Conservation (phyloP, 768 basidiomycete species). For the Tricholoma flavovirens region DNA sequence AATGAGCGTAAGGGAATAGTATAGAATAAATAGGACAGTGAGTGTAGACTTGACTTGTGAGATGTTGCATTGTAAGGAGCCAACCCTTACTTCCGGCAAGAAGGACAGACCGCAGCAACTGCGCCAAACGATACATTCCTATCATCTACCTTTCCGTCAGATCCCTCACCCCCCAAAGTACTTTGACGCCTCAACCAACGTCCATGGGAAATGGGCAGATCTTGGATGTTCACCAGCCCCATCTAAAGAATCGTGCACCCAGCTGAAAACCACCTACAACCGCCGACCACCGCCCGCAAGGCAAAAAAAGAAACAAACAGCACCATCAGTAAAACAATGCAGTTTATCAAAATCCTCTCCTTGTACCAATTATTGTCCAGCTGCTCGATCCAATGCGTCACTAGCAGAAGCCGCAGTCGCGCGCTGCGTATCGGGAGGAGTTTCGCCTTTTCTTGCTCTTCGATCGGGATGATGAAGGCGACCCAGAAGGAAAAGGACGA, state of each 20-base stretch:
- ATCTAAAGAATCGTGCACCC: constrained; percentile 52
- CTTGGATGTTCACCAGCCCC: too few species aligned
- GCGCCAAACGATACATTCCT: background rate
- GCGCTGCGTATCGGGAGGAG: constrained; percentile 78
- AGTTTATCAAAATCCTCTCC: constrained; percentile 16
- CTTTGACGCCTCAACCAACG: too few species aligned
- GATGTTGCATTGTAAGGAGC: background rate
- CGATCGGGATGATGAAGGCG: constrained; percentile 84
- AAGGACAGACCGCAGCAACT: too few species aligned
- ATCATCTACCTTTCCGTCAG: background rate
- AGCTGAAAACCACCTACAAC: constrained; percentile 67
- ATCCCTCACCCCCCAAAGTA: too few species aligned
- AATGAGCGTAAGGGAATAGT: too few species aligned
- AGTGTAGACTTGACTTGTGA: too few species aligned
- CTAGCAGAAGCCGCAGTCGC: constrained; percentile 72
- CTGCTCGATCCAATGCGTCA: constrained; percentile 92
- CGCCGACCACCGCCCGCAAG: constrained; percentile 2
- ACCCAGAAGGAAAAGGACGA: constrained; percentile 85
- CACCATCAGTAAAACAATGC: constrained; percentile 23
- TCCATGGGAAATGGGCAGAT: too few species aligned
- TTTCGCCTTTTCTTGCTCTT: constrained; percentile 84
- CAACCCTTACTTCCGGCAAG: background rate
- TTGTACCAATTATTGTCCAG: constrained; percentile 48
- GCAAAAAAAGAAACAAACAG: constrained; percentile 23
- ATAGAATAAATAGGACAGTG: background rate